Evolutionary conservation across 2,329 filamentous ascomycete species (phyloP), one percentile per base, ranked within the genome.

Genomic region (Fusarium miscanthi): DNA sequence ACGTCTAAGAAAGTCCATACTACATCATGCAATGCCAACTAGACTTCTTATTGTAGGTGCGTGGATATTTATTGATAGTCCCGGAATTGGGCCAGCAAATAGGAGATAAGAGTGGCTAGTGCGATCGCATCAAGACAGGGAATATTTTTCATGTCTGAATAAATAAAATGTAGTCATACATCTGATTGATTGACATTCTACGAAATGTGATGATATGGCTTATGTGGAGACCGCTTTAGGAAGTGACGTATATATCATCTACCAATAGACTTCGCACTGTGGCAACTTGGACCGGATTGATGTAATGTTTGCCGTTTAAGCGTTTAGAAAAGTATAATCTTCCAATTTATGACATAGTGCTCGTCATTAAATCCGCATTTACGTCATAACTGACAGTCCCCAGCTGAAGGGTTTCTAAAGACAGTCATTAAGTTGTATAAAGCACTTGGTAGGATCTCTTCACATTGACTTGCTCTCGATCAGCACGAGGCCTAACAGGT

Each of bases 351-450:
- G 27, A 31, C 45, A 48, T 31, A 48, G 8, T 31, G 7, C 27
- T 48, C 45, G 45, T 48, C 45, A 31, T 48, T 9, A 17, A n/a
- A 2, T 5, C 27, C 14, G 2, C 17, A 17, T 23, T 2, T 7
- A 48, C 45, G 45, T 48, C 45, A 48, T 48, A 23, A 7, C 45
- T 48, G 27, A 17, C 14, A 6, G 14, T 31, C 1, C 3, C 13
- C 6, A 46, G 45, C 45, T 48, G 14, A 31, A 13, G 13, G 4
- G 12, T n/a, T 6, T 10, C 1, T 5, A 12, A 6, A 0, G 1
- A 5, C 3, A 5, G 21, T n/a, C 4, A 3, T 4, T 2, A 2
- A 12, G 7, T 17, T 8, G 0, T n/a, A n/a, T 31, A 13, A 12
- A 17, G 9, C 7, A 9, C 14, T n/a, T 31, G 1, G 25, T 7